Evolutionary conservation across 2,329 filamentous ascomycete species (phyloP), one percentile per base, ranked within the genome.

Genomic region (Neonectria hederae): DNA sequence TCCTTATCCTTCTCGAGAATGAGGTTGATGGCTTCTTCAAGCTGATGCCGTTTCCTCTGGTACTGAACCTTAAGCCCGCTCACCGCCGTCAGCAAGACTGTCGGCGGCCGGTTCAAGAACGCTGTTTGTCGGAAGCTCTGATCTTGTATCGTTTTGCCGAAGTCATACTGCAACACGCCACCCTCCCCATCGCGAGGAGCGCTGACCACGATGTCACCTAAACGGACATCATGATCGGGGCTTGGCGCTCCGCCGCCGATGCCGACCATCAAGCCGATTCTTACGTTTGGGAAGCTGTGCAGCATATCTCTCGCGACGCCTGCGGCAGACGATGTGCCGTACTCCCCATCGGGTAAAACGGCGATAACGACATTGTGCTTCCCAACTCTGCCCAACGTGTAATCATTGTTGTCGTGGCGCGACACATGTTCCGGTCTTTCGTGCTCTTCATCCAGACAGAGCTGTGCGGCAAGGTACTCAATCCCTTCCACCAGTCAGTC

Each of bases 31-130:
- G 24, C 6, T 7, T n/a, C 38, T 0, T 63, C 13, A 2, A 72
- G 55, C 5, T 61, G 38, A n/a, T 71, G 57, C 0, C 66, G 63
- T 0, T 66, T 17, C 2, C 21, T 17, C 19, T 64, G 49, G 14
- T 65, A 63, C 9, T 14, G 11, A 6, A 26, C 57, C 38, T 56
- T 48, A 4, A 72, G 57, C 0, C 38, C 48, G 3, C 17, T 45
- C 1, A 68, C 40, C 0, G 67, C 67, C 1, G 55, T 30, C 5
- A 54, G 57, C 0, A 72, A 51, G 1, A 28, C 0, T 13, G 45
- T 28, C 3, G 22, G 45, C 6, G 21, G 43, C 43, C 17, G 21
- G 43, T 46, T 26, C 14, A 46, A 46, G 21, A 46, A 5, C 13
- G 1, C 2, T 1, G 21, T 17, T 8, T 21, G 7, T 14, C 26